Base-by-base conservation (phyloP, 495 filamentous ascomycete species). In the Tuber magnatum region DNA sequence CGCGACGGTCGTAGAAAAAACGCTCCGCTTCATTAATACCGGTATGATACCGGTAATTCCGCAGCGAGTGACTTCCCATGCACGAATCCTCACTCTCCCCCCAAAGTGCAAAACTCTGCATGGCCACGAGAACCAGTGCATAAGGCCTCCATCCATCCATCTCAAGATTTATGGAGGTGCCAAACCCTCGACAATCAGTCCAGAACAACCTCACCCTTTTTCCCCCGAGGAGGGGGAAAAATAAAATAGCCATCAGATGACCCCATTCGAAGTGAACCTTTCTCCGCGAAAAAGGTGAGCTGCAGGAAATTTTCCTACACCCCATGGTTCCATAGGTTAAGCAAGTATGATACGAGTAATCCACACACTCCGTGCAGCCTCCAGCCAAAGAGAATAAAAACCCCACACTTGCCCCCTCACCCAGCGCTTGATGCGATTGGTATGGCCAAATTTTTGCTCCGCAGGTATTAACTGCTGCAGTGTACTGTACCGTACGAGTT, bases 231-330 rank as follows among this genome's bases (percentile, higher is more conserved):
- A 65, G 56, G 28, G 28, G 56, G 56, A 65, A 65, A 32, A 20
- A 65, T 65, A 18, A 65, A 35, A 65, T 65, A 65, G 32, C 56
- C 56, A 35, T 65, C 56, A 65, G 56, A 65, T 65, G 56, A 65
- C 56, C 56, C 56, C 28, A 32, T 65, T 28, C 5, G 2, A 65
- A 65, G 14, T 20, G 28, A 35, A 65, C 28, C 28, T 65, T 65
- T 65, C 56, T 28, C 12, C 56, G 35, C 28, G 56, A 7, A 35
- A 65, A 20, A 35, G 32, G 28, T 35, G 56, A 14, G 56, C 16
- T 65, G 28, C 56, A 65, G 51, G n/a, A 61, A 61, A 61, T 32
- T 3, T 28, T 16, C 51, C 51, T 16, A 32, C n/a, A 32, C n/a
- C n/a, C 51, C 28, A 35, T 7, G 14, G 14, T 65, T 22, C 48